Percentiles rank a stretch among this genome's conserved stretches.
Conservation (phyloP, 2,329 filamentous ascomycete genomes). For the Zymoseptoria crescenta region DNA sequence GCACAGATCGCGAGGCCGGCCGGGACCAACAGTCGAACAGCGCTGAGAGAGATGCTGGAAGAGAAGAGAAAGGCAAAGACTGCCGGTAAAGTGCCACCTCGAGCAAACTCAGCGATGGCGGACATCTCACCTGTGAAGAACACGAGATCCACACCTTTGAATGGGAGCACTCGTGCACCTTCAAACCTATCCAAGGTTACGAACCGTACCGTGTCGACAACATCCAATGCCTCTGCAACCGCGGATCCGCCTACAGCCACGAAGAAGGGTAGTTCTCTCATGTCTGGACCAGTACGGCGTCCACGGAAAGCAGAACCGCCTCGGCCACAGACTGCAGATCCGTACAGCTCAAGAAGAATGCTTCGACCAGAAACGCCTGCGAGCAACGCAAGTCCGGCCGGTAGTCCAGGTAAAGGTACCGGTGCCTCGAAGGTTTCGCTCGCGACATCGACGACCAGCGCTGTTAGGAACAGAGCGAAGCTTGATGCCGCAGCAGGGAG, state of each 20-base stretch:
- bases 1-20: slow-evolving; percentile 21
- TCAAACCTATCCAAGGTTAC: slow-evolving; percentile 25
- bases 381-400: slow-evolving; percentile 35
- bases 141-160: slow-evolving; percentile 20
- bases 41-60: slow-evolving; percentile 76
- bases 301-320: slow-evolving; percentile 40
- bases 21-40: slow-evolving; percentile 46
- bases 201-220: slow-evolving; percentile 24
- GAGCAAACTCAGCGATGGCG: slow-evolving; percentile 52
- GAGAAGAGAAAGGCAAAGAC: slow-evolving; percentile 56
- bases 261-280: slow-evolving; percentile 39
- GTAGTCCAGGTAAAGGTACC: slow-evolving; percentile 35
- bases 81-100: slow-evolving; percentile 41
- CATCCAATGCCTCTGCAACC: slow-evolving; percentile 18
- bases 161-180: slow-evolving; percentile 19
- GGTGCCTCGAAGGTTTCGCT: slow-evolving; percentile 23
- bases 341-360: slow-evolving; percentile 37
- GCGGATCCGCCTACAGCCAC: slow-evolving; percentile 23
- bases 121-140: slow-evolving; percentile 42
- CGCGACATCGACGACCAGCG: slow-evolving; percentile 18
- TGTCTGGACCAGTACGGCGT: slow-evolving; percentile 53
- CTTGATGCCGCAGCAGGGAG: slow-evolving; percentile 15
- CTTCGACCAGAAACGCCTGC: slow-evolving; percentile 40
- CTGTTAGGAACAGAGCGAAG: slow-evolving; percentile 23
- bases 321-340: slow-evolving; percentile 48